These are phyloP conservation scores for Tetrahymena malaccensis DNA, from an alignment of 73 alveolate genomes.

Conservation along the genomic window DNA sequence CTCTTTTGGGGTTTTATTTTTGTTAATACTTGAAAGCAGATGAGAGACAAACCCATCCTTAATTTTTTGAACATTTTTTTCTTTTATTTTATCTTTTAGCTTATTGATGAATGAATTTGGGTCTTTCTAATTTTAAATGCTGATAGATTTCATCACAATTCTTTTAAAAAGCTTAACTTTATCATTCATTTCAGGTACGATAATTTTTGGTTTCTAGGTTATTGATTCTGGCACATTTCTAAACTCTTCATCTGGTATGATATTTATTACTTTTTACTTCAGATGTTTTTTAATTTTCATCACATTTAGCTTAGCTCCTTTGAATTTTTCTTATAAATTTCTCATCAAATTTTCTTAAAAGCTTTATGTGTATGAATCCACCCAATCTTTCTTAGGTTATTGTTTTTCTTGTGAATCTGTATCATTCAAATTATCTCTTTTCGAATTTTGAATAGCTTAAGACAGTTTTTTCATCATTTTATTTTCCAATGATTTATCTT, in stretches of 20 bases:
- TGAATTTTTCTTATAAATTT: not conserved
- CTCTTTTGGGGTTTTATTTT: not conserved
- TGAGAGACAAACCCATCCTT: not conserved
- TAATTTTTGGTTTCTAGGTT: not conserved
- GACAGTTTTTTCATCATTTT: not conserved
- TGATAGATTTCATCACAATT: not conserved
- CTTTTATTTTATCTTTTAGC: not conserved
- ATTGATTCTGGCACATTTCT: not conserved
- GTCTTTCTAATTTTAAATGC: not conserved
- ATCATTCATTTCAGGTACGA: not conserved
- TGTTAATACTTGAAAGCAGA: not conserved
- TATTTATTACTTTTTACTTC: not conserved
- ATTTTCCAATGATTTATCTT: not conserved
- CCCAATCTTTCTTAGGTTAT: not conserved
- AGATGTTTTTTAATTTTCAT: not conserved
- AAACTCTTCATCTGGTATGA: not conserved
- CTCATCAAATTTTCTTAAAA: not conserved
- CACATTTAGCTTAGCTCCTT: not conserved
- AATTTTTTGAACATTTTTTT: not conserved
- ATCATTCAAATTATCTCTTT: too few species aligned
- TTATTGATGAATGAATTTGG: not conserved
- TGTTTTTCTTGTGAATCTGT: not conserved
- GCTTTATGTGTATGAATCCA: not conserved
- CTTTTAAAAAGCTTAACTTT: not conserved
- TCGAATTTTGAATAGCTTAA: not conserved